A percentile compares a stretch with the other conserved stretches of the same genome.
Conservation (phyloP, 2,329 filamentous ascomycete species). For the Botrytis hyacinthi region DNA sequence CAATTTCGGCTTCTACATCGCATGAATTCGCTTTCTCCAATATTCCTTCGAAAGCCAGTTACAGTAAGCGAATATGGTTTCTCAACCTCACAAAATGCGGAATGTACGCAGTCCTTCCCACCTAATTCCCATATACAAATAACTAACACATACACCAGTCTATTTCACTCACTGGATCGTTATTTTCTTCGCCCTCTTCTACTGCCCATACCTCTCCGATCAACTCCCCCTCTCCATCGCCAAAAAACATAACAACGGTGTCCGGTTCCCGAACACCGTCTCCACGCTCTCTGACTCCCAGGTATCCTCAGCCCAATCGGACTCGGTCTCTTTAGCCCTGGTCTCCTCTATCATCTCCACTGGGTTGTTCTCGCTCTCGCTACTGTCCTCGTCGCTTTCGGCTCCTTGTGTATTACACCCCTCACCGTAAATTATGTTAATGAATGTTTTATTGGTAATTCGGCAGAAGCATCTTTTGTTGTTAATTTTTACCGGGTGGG, state of each 20-base stretch:
- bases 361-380: slow-evolving; percentile 9
- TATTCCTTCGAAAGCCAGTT: no score
- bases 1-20: no score
- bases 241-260: slow-evolving; percentile 11
- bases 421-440: slow-evolving; percentile 8
- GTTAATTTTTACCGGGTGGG: neutral
- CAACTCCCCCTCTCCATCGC: slow-evolving; percentile 37
- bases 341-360: slow-evolving; percentile 14
- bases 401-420: neutral
- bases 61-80: no score
- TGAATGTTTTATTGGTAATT: slow-evolving; percentile 9
- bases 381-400: slow-evolving; percentile 8
- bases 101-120: no score
- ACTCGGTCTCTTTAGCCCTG: neutral
- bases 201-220: slow-evolving; percentile 40
- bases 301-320: neutral
- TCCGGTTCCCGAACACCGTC: slow-evolving; percentile 31
- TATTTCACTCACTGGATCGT: no score
- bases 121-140: no score
- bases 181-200: neutral
- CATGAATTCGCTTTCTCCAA: no score
- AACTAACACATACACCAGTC: no score
- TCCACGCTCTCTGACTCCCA: slow-evolving; percentile 15
- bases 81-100: no score
- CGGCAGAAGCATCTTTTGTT: slow-evolving; percentile 3